Percentiles rank a stretch among this genome's conserved stretches.
Conservation (phyloP, 2,329 filamentous ascomycete species). For the Xylariaceae sp. region DNA sequence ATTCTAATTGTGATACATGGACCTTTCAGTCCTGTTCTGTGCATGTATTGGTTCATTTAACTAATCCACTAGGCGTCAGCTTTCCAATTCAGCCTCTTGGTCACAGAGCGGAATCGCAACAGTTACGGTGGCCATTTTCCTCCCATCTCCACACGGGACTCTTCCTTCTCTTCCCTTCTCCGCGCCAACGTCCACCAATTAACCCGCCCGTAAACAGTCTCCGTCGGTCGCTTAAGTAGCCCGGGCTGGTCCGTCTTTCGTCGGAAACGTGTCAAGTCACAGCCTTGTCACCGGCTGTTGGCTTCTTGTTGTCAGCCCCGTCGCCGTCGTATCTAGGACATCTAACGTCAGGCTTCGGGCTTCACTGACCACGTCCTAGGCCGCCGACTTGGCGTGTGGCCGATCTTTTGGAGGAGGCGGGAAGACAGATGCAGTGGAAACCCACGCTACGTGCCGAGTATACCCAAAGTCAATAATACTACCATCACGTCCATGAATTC, state of each 20-base stretch:
- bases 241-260: constrained; percentile 9
- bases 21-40: constrained; percentile 1
- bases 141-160: constrained; percentile 25
- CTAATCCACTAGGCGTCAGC: background rate
- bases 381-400: constrained; percentile 17
- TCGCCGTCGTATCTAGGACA: constrained; percentile 22
- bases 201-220: constrained; percentile 17
- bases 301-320: constrained; percentile 27
- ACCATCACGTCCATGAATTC: constrained; percentile 38
- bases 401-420: constrained; percentile 23
- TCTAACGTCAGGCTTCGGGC: constrained; percentile 18
- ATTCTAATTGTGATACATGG: background rate
- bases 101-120: constrained; percentile 12
- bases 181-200: constrained; percentile 22
- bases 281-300: constrained; percentile 14
- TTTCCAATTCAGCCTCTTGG: constrained; percentile 7
- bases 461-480: constrained; percentile 33
- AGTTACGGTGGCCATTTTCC: constrained; percentile 10
- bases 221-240: constrained; percentile 19
- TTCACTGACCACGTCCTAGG: constrained; percentile 23
- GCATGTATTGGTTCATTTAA: background rate
- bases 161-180: constrained; percentile 23
- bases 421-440: constrained; percentile 26
- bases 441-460: constrained; percentile 35
- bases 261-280: constrained; percentile 20